phyloP scores from a whole-genome alignment of 345 rosid species.

The Brassica cretica region DNA sequence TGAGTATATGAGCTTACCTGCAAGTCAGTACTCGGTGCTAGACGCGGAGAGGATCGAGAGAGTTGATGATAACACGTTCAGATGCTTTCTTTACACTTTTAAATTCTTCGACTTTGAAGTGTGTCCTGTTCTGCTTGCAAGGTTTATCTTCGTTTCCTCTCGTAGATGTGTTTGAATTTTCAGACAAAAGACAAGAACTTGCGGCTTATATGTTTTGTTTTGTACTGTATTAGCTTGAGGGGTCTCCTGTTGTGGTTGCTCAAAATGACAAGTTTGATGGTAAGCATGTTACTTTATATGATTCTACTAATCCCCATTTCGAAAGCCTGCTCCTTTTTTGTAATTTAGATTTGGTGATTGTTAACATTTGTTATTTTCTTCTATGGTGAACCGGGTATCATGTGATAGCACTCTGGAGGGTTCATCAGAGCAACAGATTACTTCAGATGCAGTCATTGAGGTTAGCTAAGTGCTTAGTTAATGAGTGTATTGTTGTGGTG shows the following conservation, averaged over 20 bases:
- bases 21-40: conserved; percentile 95
- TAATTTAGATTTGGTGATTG: not conserved
- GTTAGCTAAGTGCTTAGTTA: not conserved
- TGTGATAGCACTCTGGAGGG: conserved; percentile 46
- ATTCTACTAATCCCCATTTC: not conserved
- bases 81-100: conserved; percentile 79
- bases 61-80: conserved; percentile 77
- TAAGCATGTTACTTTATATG: conserved; percentile 40
- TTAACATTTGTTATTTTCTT: conserved; percentile 39
- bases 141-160: conserved; percentile 38
- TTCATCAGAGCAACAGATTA: conserved; percentile 58
- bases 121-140: conserved; percentile 95
- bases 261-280: conserved; percentile 96
- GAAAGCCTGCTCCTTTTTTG: not conserved
- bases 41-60: conserved; percentile 98
- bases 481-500: not conserved
- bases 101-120: conserved; percentile 88
- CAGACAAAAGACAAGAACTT: not conserved
- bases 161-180: too few species aligned
- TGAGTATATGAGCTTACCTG: conserved; percentile 96
- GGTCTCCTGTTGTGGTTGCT: conserved; percentile 81
- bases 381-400: conserved; percentile 81
- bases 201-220: conserved; percentile 13
- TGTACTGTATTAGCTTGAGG: conserved; percentile 68
- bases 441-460: conserved; percentile 91